A percentile compares a stretch with the other conserved stretches of the same genome.
Conservation (phyloP, 169 alveolate genomes). For the Plasmodium coatneyi region DNA sequence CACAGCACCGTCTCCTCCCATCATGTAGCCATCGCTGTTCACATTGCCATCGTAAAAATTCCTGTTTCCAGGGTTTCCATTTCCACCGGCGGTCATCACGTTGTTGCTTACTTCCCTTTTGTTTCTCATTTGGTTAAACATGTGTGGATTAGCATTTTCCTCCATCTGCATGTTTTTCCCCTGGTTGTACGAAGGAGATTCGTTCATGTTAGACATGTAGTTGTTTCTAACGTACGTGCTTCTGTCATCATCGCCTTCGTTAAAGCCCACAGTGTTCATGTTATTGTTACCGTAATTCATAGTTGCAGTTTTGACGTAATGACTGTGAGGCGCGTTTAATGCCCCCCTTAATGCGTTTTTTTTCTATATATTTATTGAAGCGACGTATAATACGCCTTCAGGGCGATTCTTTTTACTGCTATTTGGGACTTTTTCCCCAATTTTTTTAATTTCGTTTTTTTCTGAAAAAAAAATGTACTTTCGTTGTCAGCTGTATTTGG, state of each 20-base stretch:
- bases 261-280: neutral
- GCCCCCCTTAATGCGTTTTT: neutral
- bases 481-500: neutral
- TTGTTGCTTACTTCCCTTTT: conserved; percentile 41
- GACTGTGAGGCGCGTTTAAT: neutral
- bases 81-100: neutral
- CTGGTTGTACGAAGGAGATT: neutral
- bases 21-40: neutral
- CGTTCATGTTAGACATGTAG: conserved; percentile 21
- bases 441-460: neutral
- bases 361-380: neutral
- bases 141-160: conserved; percentile 11
- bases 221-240: conserved; percentile 21
- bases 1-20: neutral
- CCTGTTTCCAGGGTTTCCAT: neutral
- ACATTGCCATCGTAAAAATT: conserved; percentile 3
- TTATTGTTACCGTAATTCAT: conserved; percentile 48
- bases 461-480: neutral
- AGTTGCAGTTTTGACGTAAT: neutral
- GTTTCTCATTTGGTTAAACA: conserved; percentile 37
- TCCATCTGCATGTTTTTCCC: conserved; percentile 1
- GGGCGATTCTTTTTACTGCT: neutral
- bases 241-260: conserved; percentile 34
- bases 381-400: neutral
- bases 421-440: neutral